Percentiles rank a stretch among this genome's conserved stretches.
These are phyloP conservation scores for Metarhizium album DNA, from an alignment of 2,329 filamentous ascomycete genomes.

Conservation along the genomic window DNA sequence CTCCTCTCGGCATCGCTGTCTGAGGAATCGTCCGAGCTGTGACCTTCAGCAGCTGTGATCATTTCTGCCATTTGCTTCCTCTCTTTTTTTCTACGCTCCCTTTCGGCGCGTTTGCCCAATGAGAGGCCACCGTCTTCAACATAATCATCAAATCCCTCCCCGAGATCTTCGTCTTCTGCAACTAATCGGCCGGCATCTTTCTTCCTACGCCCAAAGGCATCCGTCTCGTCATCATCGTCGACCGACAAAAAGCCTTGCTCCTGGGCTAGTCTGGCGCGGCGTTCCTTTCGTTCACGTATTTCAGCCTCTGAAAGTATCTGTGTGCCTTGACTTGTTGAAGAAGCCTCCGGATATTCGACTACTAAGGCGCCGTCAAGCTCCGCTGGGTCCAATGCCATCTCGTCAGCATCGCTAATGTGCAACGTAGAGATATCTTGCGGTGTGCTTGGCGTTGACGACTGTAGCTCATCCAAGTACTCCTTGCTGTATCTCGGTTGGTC, in stretches of 20 bases:
- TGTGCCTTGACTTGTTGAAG: slow-evolving; percentile 23
- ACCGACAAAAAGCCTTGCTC: slow-evolving; percentile 57
- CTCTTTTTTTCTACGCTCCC: slow-evolving; percentile 53
- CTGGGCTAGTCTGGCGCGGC: slow-evolving; percentile 69
- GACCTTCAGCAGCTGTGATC: slow-evolving; percentile 68
- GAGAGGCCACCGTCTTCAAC: slow-evolving; percentile 75
- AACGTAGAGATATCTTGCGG: slow-evolving; percentile 50
- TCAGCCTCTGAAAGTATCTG: slow-evolving; percentile 71
- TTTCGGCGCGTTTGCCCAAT: slow-evolving; percentile 68
- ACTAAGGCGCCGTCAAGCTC: slow-evolving; percentile 56
- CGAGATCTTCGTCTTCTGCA: slow-evolving; percentile 81
- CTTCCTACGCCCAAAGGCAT: slow-evolving; percentile 34
- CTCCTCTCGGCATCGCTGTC: slow-evolving; percentile 62
- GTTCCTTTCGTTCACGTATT: slow-evolving; percentile 83
- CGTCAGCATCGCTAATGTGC: slow-evolving; percentile 34
- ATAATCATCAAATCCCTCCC: slow-evolving; percentile 87
- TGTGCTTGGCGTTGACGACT: slow-evolving; percentile 74
- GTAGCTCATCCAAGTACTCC: slow-evolving; percentile 76
- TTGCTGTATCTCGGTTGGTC: slow-evolving; percentile 73
- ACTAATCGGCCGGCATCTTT: slow-evolving; percentile 65
- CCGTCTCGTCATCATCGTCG: slow-evolving; percentile 46
- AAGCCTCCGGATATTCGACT: slow-evolving; percentile 36
- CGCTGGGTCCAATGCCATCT: slow-evolving; percentile 46
- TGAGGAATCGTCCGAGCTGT: slow-evolving; percentile 50
- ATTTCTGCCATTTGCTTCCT: slow-evolving; percentile 72